These are phyloP conservation scores for Megacollybia marginata DNA, from an alignment of 768 basidiomycete species.

Conservation along the genomic window DNA sequence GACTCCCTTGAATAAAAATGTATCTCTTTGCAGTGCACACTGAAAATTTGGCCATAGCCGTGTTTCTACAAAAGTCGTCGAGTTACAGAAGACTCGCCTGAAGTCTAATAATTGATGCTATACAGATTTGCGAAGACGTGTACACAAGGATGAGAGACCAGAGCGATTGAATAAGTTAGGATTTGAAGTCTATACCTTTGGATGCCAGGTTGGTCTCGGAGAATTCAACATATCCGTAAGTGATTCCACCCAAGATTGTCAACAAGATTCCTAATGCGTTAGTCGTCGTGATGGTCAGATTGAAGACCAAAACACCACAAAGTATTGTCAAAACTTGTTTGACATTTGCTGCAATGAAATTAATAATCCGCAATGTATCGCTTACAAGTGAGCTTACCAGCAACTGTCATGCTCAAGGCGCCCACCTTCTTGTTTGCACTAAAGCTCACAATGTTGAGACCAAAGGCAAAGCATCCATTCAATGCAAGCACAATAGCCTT, in stretches of 20 bases:
- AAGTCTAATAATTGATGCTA: no score
- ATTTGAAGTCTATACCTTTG: no score
- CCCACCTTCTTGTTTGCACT: constrained; percentile 93
- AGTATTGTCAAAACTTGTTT: constrained; percentile 92
- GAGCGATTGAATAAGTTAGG: no score
- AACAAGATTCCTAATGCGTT: constrained; percentile 81
- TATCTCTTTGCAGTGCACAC: no score
- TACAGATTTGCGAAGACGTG: no score
- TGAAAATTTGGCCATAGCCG: no score
- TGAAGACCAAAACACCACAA: constrained; percentile 76
- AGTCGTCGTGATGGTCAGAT: constrained; percentile 68
- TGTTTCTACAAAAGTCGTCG: no score
- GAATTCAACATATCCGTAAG: constrained; percentile 68
- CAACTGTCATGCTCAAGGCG: constrained; percentile 86
- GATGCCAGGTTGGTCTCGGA: constrained; percentile 26
- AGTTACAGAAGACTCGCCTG: no score
- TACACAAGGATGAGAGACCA: no score
- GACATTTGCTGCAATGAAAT: constrained; percentile 55
- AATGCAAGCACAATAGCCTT: constrained; percentile 50
- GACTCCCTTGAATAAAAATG: no score
- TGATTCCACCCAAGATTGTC: constrained; percentile 81
- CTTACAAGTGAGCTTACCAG: constrained; percentile 41
- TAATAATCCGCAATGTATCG: constrained; percentile 3
- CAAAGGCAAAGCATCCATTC: constrained; percentile 88
- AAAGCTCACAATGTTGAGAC: constrained; percentile 89